These are phyloP conservation scores for Auricularia cornea DNA, from an alignment of 768 basidiomycete genomes.

Conservation along the genomic window DNA sequence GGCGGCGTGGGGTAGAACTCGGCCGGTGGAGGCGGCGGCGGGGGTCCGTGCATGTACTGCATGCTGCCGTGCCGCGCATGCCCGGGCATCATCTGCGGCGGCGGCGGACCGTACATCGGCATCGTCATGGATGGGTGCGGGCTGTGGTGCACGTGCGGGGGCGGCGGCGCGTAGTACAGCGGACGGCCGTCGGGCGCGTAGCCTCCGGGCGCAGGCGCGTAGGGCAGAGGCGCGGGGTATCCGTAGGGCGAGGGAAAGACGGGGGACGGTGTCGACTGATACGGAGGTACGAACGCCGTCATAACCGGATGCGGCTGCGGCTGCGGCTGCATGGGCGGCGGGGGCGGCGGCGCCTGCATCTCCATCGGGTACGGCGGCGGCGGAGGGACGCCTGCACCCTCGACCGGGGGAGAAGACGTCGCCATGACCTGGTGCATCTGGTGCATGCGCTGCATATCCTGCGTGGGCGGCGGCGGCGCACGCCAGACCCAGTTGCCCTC, in stretches of 20 bases:
- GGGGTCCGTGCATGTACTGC: too few relatives aligned
- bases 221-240: slow-evolving; percentile 34
- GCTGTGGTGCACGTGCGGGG: slow-evolving; percentile 24
- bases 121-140: slow-evolving; percentile 16
- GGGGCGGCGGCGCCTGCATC: not conserved
- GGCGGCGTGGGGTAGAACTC: slow-evolving; percentile 37
- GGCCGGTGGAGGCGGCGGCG: slow-evolving; percentile 20
- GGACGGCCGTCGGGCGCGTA: slow-evolving; percentile 66
- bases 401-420: not conserved
- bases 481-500: slow-evolving; percentile 5
- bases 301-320: slow-evolving; percentile 25
- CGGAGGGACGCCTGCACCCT: not conserved
- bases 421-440: not conserved
- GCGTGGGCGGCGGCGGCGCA: not conserved
- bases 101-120: slow-evolving; percentile 39
- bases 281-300: slow-evolving; percentile 32
- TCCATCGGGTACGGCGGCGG: not conserved
- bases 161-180: slow-evolving; percentile 42
- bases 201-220: slow-evolving; percentile 62
- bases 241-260: slow-evolving; percentile 57
- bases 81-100: slow-evolving; percentile 15
- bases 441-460: not conserved
- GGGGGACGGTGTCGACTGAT: slow-evolving; percentile 37
- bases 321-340: not conserved
- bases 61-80: slow-evolving; percentile 56